These are phyloP conservation scores for Mycocentrospora acerina DNA, from an alignment of 2,329 filamentous ascomycete species.

Conservation along the genomic window DNA sequence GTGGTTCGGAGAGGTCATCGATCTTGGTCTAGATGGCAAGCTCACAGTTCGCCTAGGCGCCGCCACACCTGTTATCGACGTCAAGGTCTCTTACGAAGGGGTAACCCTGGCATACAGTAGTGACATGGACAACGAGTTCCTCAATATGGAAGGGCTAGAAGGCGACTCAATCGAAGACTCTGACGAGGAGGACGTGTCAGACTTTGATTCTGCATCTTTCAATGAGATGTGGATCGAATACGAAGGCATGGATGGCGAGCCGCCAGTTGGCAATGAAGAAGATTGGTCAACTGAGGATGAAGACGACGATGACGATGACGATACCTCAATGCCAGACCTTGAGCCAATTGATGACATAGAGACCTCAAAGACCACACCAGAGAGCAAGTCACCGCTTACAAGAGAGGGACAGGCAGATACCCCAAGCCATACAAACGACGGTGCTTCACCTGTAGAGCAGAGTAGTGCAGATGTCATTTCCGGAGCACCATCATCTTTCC, in stretches of 20 bases:
- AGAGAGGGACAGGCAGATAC: slow-evolving; percentile 23
- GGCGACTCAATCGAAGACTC: slow-evolving; percentile 34
- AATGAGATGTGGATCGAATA: slow-evolving; percentile 44
- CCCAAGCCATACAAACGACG: slow-evolving; percentile 3
- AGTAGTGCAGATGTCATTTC: slow-evolving; percentile 7
- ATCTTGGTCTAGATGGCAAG: slow-evolving; percentile 55
- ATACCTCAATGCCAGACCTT: slow-evolving; percentile 33
- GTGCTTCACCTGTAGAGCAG: slow-evolving; percentile 5
- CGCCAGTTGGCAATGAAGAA: slow-evolving; percentile 31
- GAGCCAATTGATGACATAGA: slow-evolving; percentile 17
- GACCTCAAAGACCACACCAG: slow-evolving; percentile 41
- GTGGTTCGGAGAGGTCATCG: slow-evolving; percentile 61
- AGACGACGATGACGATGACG: slow-evolving; percentile 33
- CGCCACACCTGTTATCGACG: slow-evolving; percentile 51
- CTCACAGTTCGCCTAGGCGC: slow-evolving; percentile 58
- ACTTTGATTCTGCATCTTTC: slow-evolving; percentile 37
- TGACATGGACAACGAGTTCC: slow-evolving; percentile 41
- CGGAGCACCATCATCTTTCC: slow-evolving; percentile 26
- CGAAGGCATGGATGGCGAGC: slow-evolving; percentile 39
- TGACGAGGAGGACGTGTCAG: slow-evolving; percentile 34
- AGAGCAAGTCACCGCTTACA: slow-evolving; percentile 21
- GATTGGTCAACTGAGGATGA: slow-evolving; percentile 44
- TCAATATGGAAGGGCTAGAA: slow-evolving; percentile 26
- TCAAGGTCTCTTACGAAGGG: slow-evolving; percentile 51
- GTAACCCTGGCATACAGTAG: slow-evolving; percentile 52